A percentile compares a stretch with the other conserved stretches of the same genome.
phyloP scores from a whole-genome alignment of 108 stramenopile genomes.

The Pelagomonas calceolata region DNA sequence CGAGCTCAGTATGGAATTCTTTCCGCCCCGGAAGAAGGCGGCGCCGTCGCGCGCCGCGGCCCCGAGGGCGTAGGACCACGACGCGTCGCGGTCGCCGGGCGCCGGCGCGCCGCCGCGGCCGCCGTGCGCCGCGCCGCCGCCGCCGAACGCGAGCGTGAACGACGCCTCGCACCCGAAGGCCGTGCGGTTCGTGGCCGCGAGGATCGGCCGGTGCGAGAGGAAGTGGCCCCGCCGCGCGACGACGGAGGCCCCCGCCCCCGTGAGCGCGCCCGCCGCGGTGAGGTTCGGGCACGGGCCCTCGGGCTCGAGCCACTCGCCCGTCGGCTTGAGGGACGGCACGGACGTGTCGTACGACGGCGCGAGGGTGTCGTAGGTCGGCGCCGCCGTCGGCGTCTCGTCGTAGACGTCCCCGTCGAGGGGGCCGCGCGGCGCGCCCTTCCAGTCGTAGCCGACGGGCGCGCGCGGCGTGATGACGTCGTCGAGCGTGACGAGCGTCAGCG shows the following conservation, averaged over 20 bases:
- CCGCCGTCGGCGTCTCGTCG: too few relatives aligned
- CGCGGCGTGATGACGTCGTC: conserved; percentile 35
- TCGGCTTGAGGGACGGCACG: neutral
- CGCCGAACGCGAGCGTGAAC: conserved; percentile 51
- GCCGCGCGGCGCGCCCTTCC: too few relatives aligned
- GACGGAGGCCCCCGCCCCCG: conserved; percentile 1
- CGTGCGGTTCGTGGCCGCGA: neutral
- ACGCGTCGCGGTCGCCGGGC: too few relatives aligned
- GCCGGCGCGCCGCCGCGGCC: conserved; percentile 29
- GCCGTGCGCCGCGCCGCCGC: conserved; percentile 47
- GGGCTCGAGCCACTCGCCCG: too few relatives aligned
- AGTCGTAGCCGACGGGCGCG: too few relatives aligned
- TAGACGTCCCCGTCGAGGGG: too few relatives aligned
- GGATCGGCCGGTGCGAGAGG: neutral
- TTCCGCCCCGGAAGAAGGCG: neutral
- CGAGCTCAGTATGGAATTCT: too few relatives aligned
- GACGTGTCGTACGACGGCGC: too few relatives aligned
- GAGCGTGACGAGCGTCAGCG: conserved; percentile 34
- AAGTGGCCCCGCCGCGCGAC: neutral
- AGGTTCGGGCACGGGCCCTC: too few relatives aligned
- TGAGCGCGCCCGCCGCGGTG: neutral
- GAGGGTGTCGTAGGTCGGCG: too few relatives aligned
- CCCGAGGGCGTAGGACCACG: conserved; percentile 8
- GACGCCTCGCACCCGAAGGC: neutral
- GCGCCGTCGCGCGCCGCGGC: conserved; percentile 12